Evolutionary conservation across 2,329 filamentous ascomycete species (phyloP), one percentile per base, ranked within the genome.

Genomic region (Talaromyces sp.): DNA sequence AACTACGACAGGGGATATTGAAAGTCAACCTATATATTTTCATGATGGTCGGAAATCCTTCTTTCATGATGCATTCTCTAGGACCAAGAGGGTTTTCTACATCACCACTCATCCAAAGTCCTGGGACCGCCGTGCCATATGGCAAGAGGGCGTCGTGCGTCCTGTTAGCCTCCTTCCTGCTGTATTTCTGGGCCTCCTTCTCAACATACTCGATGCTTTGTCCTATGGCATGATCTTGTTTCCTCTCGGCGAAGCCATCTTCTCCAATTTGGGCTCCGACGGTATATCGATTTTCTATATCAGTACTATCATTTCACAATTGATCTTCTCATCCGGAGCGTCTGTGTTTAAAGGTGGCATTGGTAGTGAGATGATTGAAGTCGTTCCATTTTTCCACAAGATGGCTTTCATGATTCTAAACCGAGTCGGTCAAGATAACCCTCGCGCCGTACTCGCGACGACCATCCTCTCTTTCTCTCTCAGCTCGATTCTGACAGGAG

Each of bases 271-370:
- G 6, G 95, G 93, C 1, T 88, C 93, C 0, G 93, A 96, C 62
- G 95, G 95, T 25, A 96, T 99, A 62, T 96, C 95, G 0, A 97
- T 99, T 77, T 99, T 98, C 79, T 99, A 98, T 75, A 91, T 99
- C 68, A 97, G 93, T 82, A 97, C 93, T 63, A 96, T 99, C 66
- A 85, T 98, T 44, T 90, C 95, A 0, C 95, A 99, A 73, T 76
- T 99, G 58, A 90, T 92, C 16, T 98, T 93, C 73, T 97, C 93
- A 0, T 83, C 84, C 21, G 88, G 87, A 3, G 90, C 92, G 0
- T 97, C 93, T 70, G 87, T 91, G 37, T 99, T 99, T 79, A 89
- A 85, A 67, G 93, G 95, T 16, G 92, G 91, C 3, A 87, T 99
- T 64, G 95, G 95, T 5, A 98, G 95, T 2, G 95, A 99, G 76